A percentile compares a stretch with the other conserved stretches of the same genome.
Conservation (phyloP, 306 rosid genomes). For the Rosa multiflora region DNA sequence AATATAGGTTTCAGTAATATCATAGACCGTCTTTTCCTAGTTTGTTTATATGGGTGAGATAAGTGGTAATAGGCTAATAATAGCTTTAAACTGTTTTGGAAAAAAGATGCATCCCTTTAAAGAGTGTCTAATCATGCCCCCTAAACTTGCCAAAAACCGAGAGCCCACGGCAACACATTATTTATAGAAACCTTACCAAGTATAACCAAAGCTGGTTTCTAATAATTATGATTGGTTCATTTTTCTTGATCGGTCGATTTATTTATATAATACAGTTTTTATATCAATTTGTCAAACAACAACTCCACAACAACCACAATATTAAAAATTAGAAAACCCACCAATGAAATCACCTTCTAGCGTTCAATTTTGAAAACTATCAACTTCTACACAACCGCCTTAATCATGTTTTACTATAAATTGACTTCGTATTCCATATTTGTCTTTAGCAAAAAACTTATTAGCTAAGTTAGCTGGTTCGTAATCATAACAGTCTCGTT, state of each 20-base stretch:
- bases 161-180: slow-evolving; percentile 4
- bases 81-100: no score
- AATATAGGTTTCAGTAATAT: no score
- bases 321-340: slow-evolving; percentile 25
- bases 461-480: neutral
- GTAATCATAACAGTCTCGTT: neutral
- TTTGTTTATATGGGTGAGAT: no score
- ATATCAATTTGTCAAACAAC: slow-evolving; percentile 60
- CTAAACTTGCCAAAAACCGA: neutral
- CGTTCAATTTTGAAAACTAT: slow-evolving; percentile 4
- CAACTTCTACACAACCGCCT: neutral
- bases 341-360: slow-evolving; percentile 19
- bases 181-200: slow-evolving; percentile 15
- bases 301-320: slow-evolving; percentile 34
- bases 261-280: neutral
- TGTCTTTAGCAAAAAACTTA: neutral
- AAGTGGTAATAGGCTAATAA: no score
- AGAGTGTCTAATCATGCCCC: slow-evolving; percentile 12
- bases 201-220: slow-evolving; percentile 8
- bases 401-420: neutral
- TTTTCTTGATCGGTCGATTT: neutral
- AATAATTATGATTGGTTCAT: neutral
- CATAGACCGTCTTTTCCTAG: no score
- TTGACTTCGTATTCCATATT: neutral
- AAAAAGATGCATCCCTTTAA: neutral